phyloP scores from a whole-genome alignment of 2,329 filamentous ascomycete species.

The Aspergillus viridinutans region DNA sequence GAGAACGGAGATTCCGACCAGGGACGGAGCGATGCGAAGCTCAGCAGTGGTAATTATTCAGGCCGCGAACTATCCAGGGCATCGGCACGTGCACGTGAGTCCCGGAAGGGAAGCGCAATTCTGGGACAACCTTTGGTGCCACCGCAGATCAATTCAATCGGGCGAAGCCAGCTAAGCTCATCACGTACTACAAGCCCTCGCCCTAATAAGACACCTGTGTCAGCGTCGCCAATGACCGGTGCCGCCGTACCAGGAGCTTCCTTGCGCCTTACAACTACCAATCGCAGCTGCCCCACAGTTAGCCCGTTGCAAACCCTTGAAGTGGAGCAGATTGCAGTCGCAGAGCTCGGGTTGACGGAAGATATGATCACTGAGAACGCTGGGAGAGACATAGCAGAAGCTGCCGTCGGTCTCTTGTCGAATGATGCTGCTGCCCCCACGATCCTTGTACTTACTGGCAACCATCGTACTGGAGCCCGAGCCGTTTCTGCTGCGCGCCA shows the following conservation, averaged over 20 bases:
- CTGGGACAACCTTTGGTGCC: slow-evolving; percentile 34
- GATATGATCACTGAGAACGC: slow-evolving; percentile 91
- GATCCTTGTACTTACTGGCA: slow-evolving; percentile 83
- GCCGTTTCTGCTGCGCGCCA: slow-evolving; percentile 83
- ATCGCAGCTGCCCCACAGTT: slow-evolving; percentile 54
- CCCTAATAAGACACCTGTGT: slow-evolving; percentile 35
- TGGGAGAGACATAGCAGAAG: slow-evolving; percentile 78
- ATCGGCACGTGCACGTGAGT: slow-evolving; percentile 31
- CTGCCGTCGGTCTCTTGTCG: slow-evolving; percentile 66
- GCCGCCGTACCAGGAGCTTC: slow-evolving; percentile 35
- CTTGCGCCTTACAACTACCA: slow-evolving; percentile 52
- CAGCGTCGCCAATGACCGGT: slow-evolving; percentile 42
- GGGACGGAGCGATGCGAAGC: slow-evolving; percentile 37
- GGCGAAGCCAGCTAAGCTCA: slow-evolving; percentile 31
- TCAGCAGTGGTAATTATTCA: slow-evolving; percentile 46
- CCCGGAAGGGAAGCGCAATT: slow-evolving; percentile 43
- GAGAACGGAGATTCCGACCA: slow-evolving; percentile 63
- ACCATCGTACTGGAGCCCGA: slow-evolving; percentile 82
- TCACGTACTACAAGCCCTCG: slow-evolving; percentile 39
- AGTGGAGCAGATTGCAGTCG: slow-evolving; percentile 83
- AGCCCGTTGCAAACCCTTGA: slow-evolving; percentile 81
- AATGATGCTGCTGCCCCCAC: slow-evolving; percentile 51
- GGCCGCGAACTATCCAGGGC: slow-evolving; percentile 39
- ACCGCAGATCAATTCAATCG: slow-evolving; percentile 30
- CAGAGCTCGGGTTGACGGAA: slow-evolving; percentile 80